Conservation (phyloP, 352 stramenopile genomes). For the Globisporangium carolinianum region DNA sequence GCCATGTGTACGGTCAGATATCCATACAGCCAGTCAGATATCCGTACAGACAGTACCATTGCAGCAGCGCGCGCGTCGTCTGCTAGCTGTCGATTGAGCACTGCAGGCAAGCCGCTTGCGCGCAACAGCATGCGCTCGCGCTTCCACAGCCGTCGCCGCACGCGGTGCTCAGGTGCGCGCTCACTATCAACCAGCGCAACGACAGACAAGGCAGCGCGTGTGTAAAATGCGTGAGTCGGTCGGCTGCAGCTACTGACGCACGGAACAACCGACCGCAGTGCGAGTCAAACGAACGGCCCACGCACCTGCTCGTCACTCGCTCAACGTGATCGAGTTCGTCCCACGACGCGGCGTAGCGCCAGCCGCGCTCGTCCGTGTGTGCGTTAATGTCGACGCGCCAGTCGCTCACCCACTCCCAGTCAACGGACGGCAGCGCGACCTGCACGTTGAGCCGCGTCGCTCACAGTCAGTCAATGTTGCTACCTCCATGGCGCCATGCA, state of each 20-base stretch:
- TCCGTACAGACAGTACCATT: background rate
- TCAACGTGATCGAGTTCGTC: slow-evolving; percentile 21
- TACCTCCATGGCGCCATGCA: too few relatives aligned
- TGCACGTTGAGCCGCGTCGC: slow-evolving; percentile 6
- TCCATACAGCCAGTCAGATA: background rate
- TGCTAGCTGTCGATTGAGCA: slow-evolving; percentile 20
- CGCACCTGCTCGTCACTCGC: slow-evolving; percentile 7
- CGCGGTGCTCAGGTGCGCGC: slow-evolving; percentile 21
- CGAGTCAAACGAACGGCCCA: too few relatives aligned
- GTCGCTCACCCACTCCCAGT: slow-evolving; percentile 59
- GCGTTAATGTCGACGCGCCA: slow-evolving; percentile 37
- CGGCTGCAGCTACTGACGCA: too few relatives aligned
- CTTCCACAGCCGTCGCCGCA: slow-evolving; percentile 50
- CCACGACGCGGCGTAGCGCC: slow-evolving; percentile 39
- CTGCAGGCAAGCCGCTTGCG: slow-evolving; percentile 21
- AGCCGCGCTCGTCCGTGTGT: slow-evolving; percentile 47
- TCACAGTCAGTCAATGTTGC: background rate
- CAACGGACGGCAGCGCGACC: slow-evolving; percentile 36
- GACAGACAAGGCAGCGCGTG: background rate
- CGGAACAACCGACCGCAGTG: too few relatives aligned
- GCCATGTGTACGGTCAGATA: too few relatives aligned
- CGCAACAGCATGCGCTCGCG: slow-evolving; percentile 45
- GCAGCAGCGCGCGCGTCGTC: slow-evolving; percentile 24
- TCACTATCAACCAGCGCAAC: slow-evolving; percentile 18
- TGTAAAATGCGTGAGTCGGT: background rate